Conservation (phyloP, 2,329 filamentous ascomycete species). For the Pezicula neosporulosa region DNA sequence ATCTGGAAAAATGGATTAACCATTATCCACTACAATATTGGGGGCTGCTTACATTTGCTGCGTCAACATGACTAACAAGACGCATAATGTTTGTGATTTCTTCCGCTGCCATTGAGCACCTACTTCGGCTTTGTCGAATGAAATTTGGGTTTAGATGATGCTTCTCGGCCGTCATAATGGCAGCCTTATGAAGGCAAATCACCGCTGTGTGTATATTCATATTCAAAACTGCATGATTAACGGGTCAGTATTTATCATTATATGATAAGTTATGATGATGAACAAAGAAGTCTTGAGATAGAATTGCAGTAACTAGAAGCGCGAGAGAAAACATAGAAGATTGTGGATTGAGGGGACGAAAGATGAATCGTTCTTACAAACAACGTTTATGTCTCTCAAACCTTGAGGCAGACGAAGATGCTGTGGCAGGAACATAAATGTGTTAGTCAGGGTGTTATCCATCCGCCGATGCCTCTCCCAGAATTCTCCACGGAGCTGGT, state of each 20-base stretch:
- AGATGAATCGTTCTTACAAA: conserved; percentile 38
- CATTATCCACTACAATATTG: conserved; percentile 2
- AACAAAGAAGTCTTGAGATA: no score
- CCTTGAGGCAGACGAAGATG: conserved; percentile 68
- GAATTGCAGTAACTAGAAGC: no score
- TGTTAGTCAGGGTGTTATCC: conserved; percentile 75
- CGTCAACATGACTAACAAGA: conserved; percentile 67
- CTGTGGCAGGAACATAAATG: conserved; percentile 75
- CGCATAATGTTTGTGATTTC: conserved; percentile 84
- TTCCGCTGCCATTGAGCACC: conserved; percentile 75
- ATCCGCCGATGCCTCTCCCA: conserved; percentile 83
- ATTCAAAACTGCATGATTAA: conserved; percentile 53
- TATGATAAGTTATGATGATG: no score
- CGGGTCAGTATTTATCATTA: no score
- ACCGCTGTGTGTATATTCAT: conserved; percentile 85
- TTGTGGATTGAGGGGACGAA: no score
- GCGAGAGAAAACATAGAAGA: no score
- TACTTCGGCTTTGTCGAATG: conserved; percentile 65
- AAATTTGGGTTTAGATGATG: conserved; percentile 63
- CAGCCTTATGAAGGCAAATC: conserved; percentile 87
- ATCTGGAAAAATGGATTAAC: conserved; percentile 43
- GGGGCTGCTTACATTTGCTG: conserved; percentile 55
- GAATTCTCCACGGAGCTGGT: conserved; percentile 72
- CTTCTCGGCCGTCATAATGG: conserved; percentile 77
- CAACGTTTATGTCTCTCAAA: conserved; percentile 65